Conservation (phyloP, 495 filamentous ascomycete species). For the Collariella sp. region DNA sequence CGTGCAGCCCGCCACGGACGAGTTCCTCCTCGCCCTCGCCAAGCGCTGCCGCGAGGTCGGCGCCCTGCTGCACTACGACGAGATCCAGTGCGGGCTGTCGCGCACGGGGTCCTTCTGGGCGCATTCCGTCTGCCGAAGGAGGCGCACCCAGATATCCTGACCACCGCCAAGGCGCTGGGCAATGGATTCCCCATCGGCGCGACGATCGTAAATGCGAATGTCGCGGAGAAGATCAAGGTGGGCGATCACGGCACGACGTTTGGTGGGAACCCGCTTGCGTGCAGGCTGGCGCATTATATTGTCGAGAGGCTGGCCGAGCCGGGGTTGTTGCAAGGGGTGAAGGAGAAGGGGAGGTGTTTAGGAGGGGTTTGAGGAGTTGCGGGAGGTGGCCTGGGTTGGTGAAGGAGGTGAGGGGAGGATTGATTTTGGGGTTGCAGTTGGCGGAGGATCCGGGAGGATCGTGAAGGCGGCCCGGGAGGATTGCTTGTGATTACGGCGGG, state of each 20-base stretch:
- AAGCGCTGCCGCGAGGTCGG: conserved; percentile 77
- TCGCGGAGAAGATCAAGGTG: conserved; percentile 74
- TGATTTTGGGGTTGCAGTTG: conserved; percentile 82
- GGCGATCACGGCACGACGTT: conserved; percentile 98
- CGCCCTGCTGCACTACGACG: conserved; percentile 85
- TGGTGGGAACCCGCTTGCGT: conserved; percentile 87
- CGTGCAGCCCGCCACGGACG: conserved; percentile 70
- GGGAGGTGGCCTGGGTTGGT: conserved; percentile 62
- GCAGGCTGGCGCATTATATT: conserved; percentile 74
- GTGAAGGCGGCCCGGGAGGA: conserved; percentile 79
- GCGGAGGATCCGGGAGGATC: conserved; percentile 56
- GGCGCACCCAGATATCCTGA: conserved; percentile 89
- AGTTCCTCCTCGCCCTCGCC: conserved; percentile 71
- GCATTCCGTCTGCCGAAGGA: conserved; percentile 62
- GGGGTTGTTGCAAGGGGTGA: conserved; percentile 54
- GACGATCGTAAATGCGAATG: conserved; percentile 68
- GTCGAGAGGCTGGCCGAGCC: conserved; percentile 61
- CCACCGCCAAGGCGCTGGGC: conserved; percentile 88
- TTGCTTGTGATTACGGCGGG: conserved; percentile 87
- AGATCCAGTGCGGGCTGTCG: conserved; percentile 89
- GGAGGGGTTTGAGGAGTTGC: conserved; percentile 54
- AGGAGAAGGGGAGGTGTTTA: conserved; percentile 59
- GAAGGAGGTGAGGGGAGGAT: conserved; percentile 72
- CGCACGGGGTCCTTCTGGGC: conserved; percentile 89
- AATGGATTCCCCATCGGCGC: conserved; percentile 92